Evolutionary conservation across 176 grass and related monocot species (phyloP).

Genomic region (Rhynchospora pubera): DNA sequence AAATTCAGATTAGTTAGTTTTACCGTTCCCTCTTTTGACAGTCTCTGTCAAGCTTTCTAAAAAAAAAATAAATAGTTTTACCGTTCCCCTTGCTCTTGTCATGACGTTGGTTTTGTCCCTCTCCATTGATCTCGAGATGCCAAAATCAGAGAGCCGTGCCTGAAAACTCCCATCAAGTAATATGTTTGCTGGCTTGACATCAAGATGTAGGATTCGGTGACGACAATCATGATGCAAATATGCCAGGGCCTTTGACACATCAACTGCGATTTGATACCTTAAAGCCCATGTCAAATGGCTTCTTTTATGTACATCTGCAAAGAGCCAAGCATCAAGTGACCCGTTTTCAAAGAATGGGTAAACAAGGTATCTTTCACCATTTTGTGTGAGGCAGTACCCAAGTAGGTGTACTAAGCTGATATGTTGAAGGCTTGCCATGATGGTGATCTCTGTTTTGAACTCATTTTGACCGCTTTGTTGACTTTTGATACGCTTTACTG

Average conservation of each 20-base stretch:
- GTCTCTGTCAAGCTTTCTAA: no score
- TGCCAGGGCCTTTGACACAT: constrained; percentile 48
- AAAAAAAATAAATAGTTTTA: no score
- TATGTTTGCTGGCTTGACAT: constrained; percentile 65
- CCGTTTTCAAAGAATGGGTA: constrained; percentile 50
- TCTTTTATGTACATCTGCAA: constrained; percentile 14
- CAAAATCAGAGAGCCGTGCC: constrained; percentile 47
- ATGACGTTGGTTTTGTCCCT: constrained; percentile 39
- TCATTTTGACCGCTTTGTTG: constrained; percentile 25
- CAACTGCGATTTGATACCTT: constrained; percentile 26
- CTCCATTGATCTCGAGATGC: constrained; percentile 43
- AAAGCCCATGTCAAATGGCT: constrained; percentile 32
- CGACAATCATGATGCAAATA: constrained; percentile 60
- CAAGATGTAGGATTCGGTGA: constrained; percentile 42
- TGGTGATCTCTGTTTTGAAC: constrained; percentile 33
- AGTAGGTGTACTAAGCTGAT: constrained; percentile 43
- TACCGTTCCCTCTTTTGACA: no score
- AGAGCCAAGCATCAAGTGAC: constrained; percentile 50
- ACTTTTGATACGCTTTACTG: constrained; percentile 35
- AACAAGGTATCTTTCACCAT: constrained; percentile 28
- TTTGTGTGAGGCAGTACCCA: constrained; percentile 34
- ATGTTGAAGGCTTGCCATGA: constrained; percentile 46
- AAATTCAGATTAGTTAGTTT: neutral
- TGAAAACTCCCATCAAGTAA: constrained; percentile 44
- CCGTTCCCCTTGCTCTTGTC: constrained; percentile 31